Conservation (phyloP, 2,329 filamentous ascomycete species). For the Pseudonectria buxi region DNA sequence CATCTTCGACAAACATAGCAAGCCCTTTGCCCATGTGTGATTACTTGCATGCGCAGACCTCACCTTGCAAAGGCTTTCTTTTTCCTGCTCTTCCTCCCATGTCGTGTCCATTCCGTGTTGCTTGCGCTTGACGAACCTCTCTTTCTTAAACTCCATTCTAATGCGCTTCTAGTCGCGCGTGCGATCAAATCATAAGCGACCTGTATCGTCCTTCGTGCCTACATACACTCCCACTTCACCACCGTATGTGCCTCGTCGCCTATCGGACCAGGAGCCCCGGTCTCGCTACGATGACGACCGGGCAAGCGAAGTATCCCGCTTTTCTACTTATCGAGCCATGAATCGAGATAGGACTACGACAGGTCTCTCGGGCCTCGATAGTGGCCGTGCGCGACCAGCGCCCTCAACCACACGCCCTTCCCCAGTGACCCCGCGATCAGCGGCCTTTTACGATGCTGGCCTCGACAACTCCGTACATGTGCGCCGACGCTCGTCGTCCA, state of each 20-base stretch:
- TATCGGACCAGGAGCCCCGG: constrained; percentile 49
- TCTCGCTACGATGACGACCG: constrained; percentile 38
- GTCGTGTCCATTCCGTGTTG: too few relatives aligned
- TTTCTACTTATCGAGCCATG: constrained; percentile 37
- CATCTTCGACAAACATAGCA: constrained; percentile 2
- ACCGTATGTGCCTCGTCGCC: constrained; percentile 42
- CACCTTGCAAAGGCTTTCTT: background rate
- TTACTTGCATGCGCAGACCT: too few relatives aligned
- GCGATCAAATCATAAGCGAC: constrained; percentile 43
- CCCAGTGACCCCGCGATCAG: constrained; percentile 43
- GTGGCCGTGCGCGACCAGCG: constrained; percentile 26
- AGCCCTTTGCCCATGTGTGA: background rate
- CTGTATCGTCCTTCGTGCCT: constrained; percentile 45
- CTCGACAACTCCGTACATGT: constrained; percentile 24
- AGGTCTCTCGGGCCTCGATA: constrained; percentile 31
- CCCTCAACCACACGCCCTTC: constrained; percentile 33
- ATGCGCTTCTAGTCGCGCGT: constrained; percentile 39
- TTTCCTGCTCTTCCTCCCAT: background rate
- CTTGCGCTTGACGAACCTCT: too few relatives aligned
- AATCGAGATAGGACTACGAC: constrained; percentile 37
- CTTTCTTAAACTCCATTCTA: background rate
- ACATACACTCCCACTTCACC: constrained; percentile 44
- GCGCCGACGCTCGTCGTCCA: constrained; percentile 38
- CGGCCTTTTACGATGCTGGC: constrained; percentile 38
- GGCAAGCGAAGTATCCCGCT: constrained; percentile 33